Evolutionary conservation across 495 filamentous ascomycete genomes (phyloP).

Genomic region (Pyrenula massariospora): DNA sequence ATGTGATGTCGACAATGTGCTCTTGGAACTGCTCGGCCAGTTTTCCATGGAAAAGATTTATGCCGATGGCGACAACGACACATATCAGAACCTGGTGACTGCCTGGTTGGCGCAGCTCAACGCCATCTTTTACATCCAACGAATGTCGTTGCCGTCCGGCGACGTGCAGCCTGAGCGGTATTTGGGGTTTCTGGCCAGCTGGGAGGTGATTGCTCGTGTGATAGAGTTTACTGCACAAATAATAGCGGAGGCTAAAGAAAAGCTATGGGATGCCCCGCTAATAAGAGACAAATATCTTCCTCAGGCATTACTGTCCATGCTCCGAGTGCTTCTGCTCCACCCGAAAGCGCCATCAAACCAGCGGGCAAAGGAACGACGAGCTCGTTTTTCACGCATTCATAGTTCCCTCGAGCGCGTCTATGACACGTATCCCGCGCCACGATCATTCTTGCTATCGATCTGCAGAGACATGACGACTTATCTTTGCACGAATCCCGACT

Average conservation of each 20-base stretch:
- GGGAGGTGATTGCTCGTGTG: constrained; percentile 22
- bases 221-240: constrained; percentile 23
- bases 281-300: constrained; percentile 22
- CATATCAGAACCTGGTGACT: constrained; percentile 18
- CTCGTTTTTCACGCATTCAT: constrained; percentile 22
- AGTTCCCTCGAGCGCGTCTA: constrained; percentile 18
- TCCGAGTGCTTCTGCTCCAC: constrained; percentile 21
- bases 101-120: constrained; percentile 8
- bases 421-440: constrained; percentile 19
- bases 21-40: constrained; percentile 21
- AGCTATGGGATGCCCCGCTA: constrained; percentile 14
- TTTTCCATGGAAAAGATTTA: constrained; percentile 27
- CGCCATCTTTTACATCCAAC: constrained; percentile 21
- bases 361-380: constrained; percentile 11
- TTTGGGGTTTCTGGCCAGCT: constrained; percentile 21
- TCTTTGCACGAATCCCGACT: constrained; percentile 17
- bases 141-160: constrained; percentile 19
- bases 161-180: constrained; percentile 19
- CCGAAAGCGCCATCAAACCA: constrained; percentile 18
- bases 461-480: constrained; percentile 20
- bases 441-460: constrained; percentile 19
- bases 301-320: constrained; percentile 19
- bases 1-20: constrained; percentile 23
- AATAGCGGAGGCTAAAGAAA: constrained; percentile 18
- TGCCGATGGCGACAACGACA: constrained; percentile 2